phyloP scores from a whole-genome alignment of 2,329 filamentous ascomycete species.

The Ceratocystis ficicola region DNA sequence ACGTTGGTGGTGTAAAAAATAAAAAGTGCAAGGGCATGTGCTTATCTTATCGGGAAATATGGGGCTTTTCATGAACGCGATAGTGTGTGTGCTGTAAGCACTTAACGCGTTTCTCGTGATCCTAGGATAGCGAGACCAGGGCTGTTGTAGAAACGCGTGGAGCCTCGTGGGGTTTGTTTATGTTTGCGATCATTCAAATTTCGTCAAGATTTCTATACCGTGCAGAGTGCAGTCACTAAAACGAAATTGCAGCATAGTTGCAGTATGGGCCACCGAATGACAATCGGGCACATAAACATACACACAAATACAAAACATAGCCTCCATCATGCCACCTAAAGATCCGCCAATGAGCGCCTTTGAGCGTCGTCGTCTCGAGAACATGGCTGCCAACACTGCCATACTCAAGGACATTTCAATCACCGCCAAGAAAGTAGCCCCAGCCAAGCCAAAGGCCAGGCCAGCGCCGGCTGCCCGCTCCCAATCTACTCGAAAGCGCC shows the following conservation, averaged over 20 bases:
- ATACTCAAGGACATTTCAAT: constrained; percentile 65
- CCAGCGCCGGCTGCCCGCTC: constrained; percentile 29
- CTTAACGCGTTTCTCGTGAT: constrained; percentile 4
- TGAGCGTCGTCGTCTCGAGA: constrained; percentile 71
- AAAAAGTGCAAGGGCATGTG: not conserved
- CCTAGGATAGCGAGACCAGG: not conserved
- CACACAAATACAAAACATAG: not conserved
- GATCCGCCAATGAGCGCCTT: constrained; percentile 59
- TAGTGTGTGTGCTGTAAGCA: not conserved
- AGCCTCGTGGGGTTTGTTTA: not conserved
- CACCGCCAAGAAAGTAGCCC: constrained; percentile 51
- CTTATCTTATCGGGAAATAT: constrained; percentile 6
- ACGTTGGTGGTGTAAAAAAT: not conserved
- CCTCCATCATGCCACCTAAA: constrained; percentile 35
- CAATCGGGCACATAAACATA: too few relatives aligned
- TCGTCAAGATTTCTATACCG: not conserved
- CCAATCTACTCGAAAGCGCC: constrained; percentile 21
- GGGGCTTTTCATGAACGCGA: not conserved
- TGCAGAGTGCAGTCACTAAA: too few relatives aligned
- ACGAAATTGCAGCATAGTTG: too few relatives aligned
- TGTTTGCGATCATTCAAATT: not conserved
- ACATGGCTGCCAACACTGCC: constrained; percentile 75
- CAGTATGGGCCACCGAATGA: too few relatives aligned
- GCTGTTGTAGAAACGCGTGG: not conserved
- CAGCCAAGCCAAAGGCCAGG: constrained; percentile 27